phyloP scores from a whole-genome alignment of 371 early-diverging fungal species.

The Parasitella parasitica region DNA sequence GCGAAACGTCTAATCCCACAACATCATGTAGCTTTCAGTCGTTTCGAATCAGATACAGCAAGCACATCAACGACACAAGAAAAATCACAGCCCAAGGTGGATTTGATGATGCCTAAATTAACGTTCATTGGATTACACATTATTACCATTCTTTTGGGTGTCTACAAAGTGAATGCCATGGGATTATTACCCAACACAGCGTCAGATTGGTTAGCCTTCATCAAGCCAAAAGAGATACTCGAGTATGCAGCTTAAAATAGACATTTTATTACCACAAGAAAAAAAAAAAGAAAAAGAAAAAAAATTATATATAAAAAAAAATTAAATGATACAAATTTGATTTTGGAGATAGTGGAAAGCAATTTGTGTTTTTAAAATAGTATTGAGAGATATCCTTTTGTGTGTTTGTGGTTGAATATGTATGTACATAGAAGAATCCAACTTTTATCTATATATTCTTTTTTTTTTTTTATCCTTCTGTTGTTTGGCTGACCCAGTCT shows the following conservation, averaged over 20 bases:
- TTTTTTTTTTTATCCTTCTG: slow-evolving; percentile 6
- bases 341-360: not conserved
- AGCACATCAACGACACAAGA: slow-evolving; percentile 39
- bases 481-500: slow-evolving; percentile 16
- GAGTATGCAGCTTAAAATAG: slow-evolving; percentile 26
- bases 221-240: slow-evolving; percentile 67
- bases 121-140: slow-evolving; percentile 79
- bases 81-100: slow-evolving; percentile 41
- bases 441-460: not conserved
- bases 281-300: not conserved
- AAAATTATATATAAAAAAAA: not conserved
- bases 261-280: not conserved
- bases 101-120: slow-evolving; percentile 75
- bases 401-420: not conserved
- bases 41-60: slow-evolving; percentile 47
- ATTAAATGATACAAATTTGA: not conserved
- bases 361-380: not conserved
- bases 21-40: slow-evolving; percentile 56
- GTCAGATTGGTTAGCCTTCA: slow-evolving; percentile 95
- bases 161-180: slow-evolving; percentile 92
- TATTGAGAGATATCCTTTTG: not conserved
- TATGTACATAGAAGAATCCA: slow-evolving; percentile 5
- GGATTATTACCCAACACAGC: slow-evolving; percentile 92
- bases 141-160: slow-evolving; percentile 78
- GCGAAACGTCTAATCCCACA: not conserved